These are phyloP conservation scores for Lactarius trivialis DNA, from an alignment of 768 basidiomycete species.

Conservation along the genomic window DNA sequence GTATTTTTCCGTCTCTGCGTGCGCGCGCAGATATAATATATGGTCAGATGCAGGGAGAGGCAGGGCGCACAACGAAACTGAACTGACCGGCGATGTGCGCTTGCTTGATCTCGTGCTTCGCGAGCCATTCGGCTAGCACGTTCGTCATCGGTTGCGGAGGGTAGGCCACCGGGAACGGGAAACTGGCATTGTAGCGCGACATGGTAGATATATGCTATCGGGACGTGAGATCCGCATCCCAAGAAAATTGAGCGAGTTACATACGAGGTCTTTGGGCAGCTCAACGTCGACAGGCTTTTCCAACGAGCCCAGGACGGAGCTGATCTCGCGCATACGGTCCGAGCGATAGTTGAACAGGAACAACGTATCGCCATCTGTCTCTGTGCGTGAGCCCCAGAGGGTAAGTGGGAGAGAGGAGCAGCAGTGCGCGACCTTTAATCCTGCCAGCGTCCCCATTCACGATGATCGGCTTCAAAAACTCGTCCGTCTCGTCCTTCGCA, in stretches of 20 bases:
- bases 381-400: not conserved
- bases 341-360: slow-evolving; percentile 99
- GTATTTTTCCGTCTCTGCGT: slow-evolving; percentile 89
- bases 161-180: slow-evolving; percentile 85
- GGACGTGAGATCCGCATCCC: not conserved
- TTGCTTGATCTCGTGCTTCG: slow-evolving; percentile 72
- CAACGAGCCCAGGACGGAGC: slow-evolving; percentile 68
- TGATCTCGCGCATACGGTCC: slow-evolving; percentile 91
- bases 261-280: slow-evolving; percentile 73
- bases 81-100: slow-evolving; percentile 75
- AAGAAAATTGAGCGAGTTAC: slow-evolving; percentile 25
- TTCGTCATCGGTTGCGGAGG: slow-evolving; percentile 93
- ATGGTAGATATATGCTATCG: slow-evolving; percentile 80
- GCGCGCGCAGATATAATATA: not conserved
- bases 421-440: slow-evolving; percentile 55
- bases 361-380: slow-evolving; percentile 72
- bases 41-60: not conserved
- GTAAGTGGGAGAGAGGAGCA: not conserved
- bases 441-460: slow-evolving; percentile 72
- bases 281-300: slow-evolving; percentile 81
- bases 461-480: slow-evolving; percentile 94
- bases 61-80: not conserved
- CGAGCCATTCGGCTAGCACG: slow-evolving; percentile 89
- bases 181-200: slow-evolving; percentile 89
- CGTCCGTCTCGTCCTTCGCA: slow-evolving; percentile 81